Conservation (phyloP, 1,284 basidiomycete species). For the Austroboletus novae-zelandiae region DNA sequence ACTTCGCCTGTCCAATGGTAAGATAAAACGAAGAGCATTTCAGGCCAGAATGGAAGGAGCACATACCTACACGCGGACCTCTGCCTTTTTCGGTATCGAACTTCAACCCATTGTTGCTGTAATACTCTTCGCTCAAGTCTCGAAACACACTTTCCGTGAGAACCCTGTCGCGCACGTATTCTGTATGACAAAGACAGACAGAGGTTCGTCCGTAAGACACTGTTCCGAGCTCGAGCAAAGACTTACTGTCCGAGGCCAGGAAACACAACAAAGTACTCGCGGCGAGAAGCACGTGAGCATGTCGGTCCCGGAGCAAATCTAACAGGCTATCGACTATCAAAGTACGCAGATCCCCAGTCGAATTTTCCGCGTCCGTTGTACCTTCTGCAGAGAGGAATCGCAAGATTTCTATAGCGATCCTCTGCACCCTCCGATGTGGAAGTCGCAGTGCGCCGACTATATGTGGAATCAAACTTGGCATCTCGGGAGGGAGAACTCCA, state of each 20-base stretch:
- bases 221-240: background rate
- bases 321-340: conserved; percentile 14
- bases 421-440: conserved; percentile 18
- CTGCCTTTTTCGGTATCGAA: conserved; percentile 15
- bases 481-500: background rate
- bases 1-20: conserved; percentile 18
- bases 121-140: conserved; percentile 19
- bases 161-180: conserved; percentile 18
- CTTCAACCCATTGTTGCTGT: conserved; percentile 17
- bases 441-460: conserved; percentile 17
- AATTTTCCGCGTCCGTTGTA: background rate
- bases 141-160: conserved; percentile 10
- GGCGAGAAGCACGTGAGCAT: conserved; percentile 17
- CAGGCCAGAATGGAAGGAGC: background rate
- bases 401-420: conserved; percentile 13
- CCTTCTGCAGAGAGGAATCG: conserved; percentile 14
- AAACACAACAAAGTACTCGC: conserved; percentile 13
- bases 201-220: background rate
- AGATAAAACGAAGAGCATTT: background rate
- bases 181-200: conserved; percentile 2
- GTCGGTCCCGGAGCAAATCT: conserved; percentile 16
- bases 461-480: conserved; percentile 9
- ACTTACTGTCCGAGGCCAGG: conserved; percentile 19
- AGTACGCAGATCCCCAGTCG: conserved; percentile 9
- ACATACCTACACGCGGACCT: conserved; percentile 16